A percentile compares a stretch with the other conserved stretches of the same genome.
Evolutionary conservation across 768 basidiomycete species (phyloP).

Genomic region (Mycena vitilis): DNA sequence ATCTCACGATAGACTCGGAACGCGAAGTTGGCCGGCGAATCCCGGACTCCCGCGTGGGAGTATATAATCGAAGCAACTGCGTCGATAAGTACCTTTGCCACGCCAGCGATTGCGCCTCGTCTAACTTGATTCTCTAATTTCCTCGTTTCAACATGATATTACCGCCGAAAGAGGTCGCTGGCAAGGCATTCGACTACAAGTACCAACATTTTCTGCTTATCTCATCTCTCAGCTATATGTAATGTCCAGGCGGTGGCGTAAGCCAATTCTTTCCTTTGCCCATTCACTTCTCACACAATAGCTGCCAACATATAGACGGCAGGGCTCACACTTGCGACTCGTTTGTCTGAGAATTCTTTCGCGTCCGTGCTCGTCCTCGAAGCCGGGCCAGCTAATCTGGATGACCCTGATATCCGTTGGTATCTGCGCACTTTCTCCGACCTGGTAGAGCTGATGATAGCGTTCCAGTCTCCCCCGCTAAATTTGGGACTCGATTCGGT

Average conservation of each 20-base stretch:
- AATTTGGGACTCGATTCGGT: conserved; percentile 32
- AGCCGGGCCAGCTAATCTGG: conserved; percentile 36
- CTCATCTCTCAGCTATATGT: not conserved
- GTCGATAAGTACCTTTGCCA: no score
- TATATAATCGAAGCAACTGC: no score
- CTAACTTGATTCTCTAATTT: no score
- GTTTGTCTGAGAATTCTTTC: conserved; percentile 48
- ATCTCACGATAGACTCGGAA: no score
- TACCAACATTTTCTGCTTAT: no score
- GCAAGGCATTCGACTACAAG: conserved; percentile 13
- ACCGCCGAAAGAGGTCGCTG: not conserved
- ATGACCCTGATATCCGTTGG: conserved; percentile 23
- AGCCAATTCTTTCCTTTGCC: not conserved
- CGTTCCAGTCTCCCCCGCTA: conserved; percentile 18
- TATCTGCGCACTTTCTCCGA: not conserved
- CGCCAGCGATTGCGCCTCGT: no score
- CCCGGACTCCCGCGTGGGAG: no score
- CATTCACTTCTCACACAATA: not conserved
- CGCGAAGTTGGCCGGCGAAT: no score
- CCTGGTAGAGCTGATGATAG: not conserved
- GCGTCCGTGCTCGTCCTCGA: conserved; percentile 49
- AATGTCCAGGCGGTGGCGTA: conserved; percentile 16
- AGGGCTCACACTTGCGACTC: conserved; percentile 51
- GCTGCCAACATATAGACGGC: conserved; percentile 23
- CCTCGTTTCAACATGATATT: conserved; percentile 4